Conservation (phyloP, 2,329 filamentous ascomycete species). For the Ophiocordyceps camponoti-floridani region DNA sequence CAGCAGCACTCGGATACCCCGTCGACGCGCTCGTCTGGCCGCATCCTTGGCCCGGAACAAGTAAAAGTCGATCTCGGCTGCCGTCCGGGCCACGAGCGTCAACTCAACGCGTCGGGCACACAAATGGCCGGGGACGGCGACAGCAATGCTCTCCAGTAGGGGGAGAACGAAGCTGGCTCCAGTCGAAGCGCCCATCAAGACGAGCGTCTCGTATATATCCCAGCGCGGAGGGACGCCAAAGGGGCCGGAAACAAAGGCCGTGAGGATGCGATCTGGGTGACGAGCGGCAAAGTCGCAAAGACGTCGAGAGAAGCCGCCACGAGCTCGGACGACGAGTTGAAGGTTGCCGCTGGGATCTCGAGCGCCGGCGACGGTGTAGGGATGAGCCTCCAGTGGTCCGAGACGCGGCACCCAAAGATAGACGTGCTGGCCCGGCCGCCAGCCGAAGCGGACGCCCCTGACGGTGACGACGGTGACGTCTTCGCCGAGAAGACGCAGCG, state of each 20-base stretch:
- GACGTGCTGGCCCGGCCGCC: constrained; percentile 41
- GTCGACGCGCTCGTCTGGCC: constrained; percentile 19
- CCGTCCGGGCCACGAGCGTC: constrained; percentile 29
- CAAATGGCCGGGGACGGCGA: constrained; percentile 17
- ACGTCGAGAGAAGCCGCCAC: constrained; percentile 37
- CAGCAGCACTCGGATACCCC: constrained; percentile 30
- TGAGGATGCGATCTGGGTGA: constrained; percentile 12
- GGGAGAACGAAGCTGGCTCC: constrained; percentile 44
- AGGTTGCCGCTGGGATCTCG: constrained; percentile 36
- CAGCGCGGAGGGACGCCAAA: constrained; percentile 36
- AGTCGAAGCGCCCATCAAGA: constrained; percentile 43
- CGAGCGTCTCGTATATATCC: constrained; percentile 39
- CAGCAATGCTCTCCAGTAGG: constrained; percentile 36
- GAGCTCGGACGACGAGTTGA: constrained; percentile 37
- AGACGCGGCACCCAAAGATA: constrained; percentile 42
- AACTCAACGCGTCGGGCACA: constrained; percentile 37
- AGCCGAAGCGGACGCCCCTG: constrained; percentile 39
- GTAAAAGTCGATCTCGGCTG: constrained; percentile 38
- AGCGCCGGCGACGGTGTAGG: constrained; percentile 43
- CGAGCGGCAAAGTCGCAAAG: constrained; percentile 28
- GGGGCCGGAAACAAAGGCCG: constrained; percentile 33
- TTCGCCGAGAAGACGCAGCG: constrained; percentile 27
- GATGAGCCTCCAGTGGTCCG: constrained; percentile 36
- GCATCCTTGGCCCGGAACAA: constrained; percentile 26
- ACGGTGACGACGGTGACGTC: constrained; percentile 39